Base-by-base conservation (phyloP, 1,284 basidiomycete species). In the Inonotus obliquus region DNA sequence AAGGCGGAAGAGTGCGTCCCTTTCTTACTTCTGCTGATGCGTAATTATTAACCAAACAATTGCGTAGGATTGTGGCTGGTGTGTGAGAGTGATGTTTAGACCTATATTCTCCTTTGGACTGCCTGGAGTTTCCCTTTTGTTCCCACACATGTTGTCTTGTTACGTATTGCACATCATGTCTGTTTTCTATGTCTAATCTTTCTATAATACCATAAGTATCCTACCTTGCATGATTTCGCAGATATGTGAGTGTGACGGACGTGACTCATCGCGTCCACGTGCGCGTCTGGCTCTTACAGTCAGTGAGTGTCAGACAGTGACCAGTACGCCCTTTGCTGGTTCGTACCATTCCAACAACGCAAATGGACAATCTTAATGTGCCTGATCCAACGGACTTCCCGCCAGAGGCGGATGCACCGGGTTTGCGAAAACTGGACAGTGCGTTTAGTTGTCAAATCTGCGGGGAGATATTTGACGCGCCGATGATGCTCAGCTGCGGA, bases 1-100 rank as follows among this genome's bases (percentile, higher is more conserved):
- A 92, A 94, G 79, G 93, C 93, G 10, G 94, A 96, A 75, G 91
- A 94, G 84, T 92, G 73, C 68, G 90, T 86, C 1, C 48, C 55
- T 56, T 25, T 60, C 59, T 57, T 55, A 13, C 23, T 60, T 57
- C 57, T 2, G n/a, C 9, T 38, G 5, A 27, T 10, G 4, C 21
- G 21, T 55, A 39, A 35, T 32, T 7, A 48, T 9, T 37, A 9
- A 4, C 29, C n/a, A 44, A 19, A 3, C 11, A 54, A 13, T 19
- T 32, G 41, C 14, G 7, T 44, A 63, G 62, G 35, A 63, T 63
- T 51, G 62, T 63, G 57, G 57, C 62, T 19, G 62, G 62, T 21
- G 62, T 63, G 6, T 61, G 45, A 49, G 44, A 41, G 23, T 39
- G 41, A 4, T 38, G 6, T 38, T 9, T 19, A 38, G 25, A 44